These are phyloP conservation scores for Amphibolis antarctica DNA, from an alignment of 106 monocot species.

Conservation along the genomic window DNA sequence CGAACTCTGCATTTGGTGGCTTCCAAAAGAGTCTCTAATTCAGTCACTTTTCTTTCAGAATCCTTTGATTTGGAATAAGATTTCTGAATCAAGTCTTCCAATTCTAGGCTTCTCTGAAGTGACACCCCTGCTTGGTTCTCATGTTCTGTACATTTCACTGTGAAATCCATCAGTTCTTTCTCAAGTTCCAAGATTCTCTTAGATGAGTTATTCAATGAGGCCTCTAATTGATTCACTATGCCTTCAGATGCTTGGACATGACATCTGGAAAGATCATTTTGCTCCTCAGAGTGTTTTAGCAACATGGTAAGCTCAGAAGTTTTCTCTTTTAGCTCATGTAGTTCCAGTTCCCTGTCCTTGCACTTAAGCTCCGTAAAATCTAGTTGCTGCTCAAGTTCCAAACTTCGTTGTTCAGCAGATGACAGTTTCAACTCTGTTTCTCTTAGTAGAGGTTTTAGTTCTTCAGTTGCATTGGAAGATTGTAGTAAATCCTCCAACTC, in stretches of 20 bases:
- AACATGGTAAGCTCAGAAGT: conserved; percentile 29
- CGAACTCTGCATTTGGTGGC: conserved; percentile 11
- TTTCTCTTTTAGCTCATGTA: conserved; percentile 35
- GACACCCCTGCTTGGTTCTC: conserved; percentile 20
- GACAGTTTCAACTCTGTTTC: conserved; percentile 43
- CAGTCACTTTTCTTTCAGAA: conserved; percentile 31
- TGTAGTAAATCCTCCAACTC: conserved; percentile 40
- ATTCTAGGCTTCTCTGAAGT: conserved; percentile 32
- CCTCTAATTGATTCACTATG: conserved; percentile 48
- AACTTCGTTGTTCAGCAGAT: conserved; percentile 40
- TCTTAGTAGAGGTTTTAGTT: conserved; percentile 28
- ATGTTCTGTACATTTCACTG: conserved; percentile 29
- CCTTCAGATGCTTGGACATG: conserved; percentile 41
- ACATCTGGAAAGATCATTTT: conserved; percentile 19
- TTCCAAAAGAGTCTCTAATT: conserved; percentile 48
- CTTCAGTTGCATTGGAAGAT: conserved; percentile 26
- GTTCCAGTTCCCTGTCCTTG: conserved; percentile 32
- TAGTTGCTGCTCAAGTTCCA: conserved; percentile 51
- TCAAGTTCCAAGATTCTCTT: conserved; percentile 36
- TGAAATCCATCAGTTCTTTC: conserved; percentile 38
- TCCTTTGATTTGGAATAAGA: conserved; percentile 40
- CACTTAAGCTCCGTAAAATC: conserved; percentile 30
- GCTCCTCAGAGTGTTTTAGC: conserved; percentile 35
- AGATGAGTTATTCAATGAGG: conserved; percentile 29
- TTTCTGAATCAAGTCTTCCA: conserved; percentile 41